These are phyloP conservation scores for Cystofilobasidium bisporidii DNA, from an alignment of 768 basidiomycete species.

Conservation along the genomic window DNA sequence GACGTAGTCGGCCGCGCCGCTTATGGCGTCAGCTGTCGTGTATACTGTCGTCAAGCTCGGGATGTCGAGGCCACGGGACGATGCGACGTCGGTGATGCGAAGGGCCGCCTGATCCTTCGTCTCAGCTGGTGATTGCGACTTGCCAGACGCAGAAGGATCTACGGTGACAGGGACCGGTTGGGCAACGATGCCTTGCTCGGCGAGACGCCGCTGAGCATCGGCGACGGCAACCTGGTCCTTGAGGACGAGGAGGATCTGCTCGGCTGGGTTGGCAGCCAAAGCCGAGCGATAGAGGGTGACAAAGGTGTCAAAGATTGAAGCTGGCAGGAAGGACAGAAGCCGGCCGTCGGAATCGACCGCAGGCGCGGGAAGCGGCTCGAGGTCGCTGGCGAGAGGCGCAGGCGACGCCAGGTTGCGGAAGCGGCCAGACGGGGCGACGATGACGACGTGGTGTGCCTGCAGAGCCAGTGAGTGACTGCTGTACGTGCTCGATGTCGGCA, in stretches of 20 bases:
- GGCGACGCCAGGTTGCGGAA: background rate
- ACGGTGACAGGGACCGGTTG: no score
- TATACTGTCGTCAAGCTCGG: background rate
- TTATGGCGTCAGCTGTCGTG: background rate
- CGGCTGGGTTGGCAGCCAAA: background rate
- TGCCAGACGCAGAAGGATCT: no score
- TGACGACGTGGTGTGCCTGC: background rate
- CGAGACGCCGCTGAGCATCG: background rate
- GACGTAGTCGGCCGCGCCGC: background rate
- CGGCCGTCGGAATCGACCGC: background rate
- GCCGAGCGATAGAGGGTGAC: background rate
- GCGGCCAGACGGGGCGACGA: background rate
- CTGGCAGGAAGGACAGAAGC: background rate
- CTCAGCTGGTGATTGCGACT: no score
- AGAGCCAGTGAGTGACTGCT: background rate
- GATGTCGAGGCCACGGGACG: background rate
- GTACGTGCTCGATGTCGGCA: background rate
- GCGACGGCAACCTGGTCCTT: background rate
- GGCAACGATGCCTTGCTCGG: background rate
- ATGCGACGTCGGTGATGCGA: background rate
- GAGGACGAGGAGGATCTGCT: background rate
- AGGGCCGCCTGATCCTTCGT: background rate
- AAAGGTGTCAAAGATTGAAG: background rate
- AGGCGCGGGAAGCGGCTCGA: background rate
- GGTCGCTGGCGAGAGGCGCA: background rate